Evolutionary conservation across 2,329 filamentous ascomycete species (phyloP).

Genomic region (Trichophyton mentagrophytes): DNA sequence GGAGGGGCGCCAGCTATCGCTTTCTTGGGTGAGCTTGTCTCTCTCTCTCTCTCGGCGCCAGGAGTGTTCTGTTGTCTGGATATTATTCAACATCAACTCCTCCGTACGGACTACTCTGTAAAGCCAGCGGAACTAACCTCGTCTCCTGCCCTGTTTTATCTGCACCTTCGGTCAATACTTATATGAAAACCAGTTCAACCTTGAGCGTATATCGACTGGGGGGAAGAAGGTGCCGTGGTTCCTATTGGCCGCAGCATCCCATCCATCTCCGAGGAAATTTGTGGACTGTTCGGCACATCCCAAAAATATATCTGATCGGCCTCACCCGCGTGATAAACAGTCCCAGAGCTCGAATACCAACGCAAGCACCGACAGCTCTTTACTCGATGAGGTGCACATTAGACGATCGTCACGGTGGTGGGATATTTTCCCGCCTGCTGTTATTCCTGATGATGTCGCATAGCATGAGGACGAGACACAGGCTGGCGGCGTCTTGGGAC

Average conservation of each 20-base stretch:
- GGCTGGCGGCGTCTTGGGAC: background rate
- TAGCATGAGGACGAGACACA: background rate
- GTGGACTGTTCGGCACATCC: background rate
- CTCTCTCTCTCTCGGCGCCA: background rate
- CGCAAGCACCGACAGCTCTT: background rate
- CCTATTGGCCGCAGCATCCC: background rate
- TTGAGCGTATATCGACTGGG: background rate
- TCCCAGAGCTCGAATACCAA: background rate
- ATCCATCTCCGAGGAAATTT: background rate
- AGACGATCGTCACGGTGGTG: background rate
- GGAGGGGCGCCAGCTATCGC: background rate
- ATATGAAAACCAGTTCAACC: background rate
- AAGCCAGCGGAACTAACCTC: background rate
- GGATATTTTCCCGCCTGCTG: background rate
- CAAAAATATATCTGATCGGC: background rate
- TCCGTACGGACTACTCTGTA: background rate
- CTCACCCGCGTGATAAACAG: background rate
- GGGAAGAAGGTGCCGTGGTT: background rate
- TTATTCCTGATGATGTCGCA: background rate
- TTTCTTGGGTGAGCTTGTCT: background rate
- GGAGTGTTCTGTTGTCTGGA: background rate
- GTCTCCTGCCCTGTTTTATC: background rate
- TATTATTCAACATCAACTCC: background rate
- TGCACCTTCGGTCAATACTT: background rate
- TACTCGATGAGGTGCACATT: background rate